Base-by-base conservation (phyloP, 2,329 filamentous ascomycete genomes). In the Alternaria brassicae region DNA sequence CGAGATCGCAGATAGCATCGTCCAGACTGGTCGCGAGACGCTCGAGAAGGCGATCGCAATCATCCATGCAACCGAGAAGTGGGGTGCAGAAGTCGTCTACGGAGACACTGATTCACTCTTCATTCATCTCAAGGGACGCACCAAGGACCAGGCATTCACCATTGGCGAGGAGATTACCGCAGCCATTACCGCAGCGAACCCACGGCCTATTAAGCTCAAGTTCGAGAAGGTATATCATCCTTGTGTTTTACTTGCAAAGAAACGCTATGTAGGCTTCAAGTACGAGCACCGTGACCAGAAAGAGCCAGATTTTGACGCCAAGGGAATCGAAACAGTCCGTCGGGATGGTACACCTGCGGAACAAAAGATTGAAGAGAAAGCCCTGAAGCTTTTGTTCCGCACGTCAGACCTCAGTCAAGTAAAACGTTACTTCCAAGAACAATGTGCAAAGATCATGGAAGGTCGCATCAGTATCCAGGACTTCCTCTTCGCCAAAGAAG, bases 181-280 rank as follows among this genome's bases (percentile, higher is more conserved):
- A 71, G 89, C 89, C 13, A 88, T 99, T 57, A 98, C 95, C 0
- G 86, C 92, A 54, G 90, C 91, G 81, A 99, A 97, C 72, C 96
- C 95, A 2, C 87, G 89, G 1, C 95, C 95, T 0, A 83, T 99
- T 67, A 98, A 97, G 78, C 89, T 99, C 63, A 98, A 98, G 75
- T 97, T 99, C 68, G 95, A 99, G 76, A 99, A 99, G 70, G 94
- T 99, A 1, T 99, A 99, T 77, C 91, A 96, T 64, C 95, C 96
- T 0, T 98, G 94, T 74, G 88, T 98, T 0, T 84, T 99, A 4
- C 85, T 99, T 0, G 93, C 96, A 17, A 99, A 99, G 81, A 99
- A 99, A 75, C 90, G 95, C 55, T 99, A 99, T 70, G 96, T 98
- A 4, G 96, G 96, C 6, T 97, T 97, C 83, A 97, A 97, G 76